phyloP scores from a whole-genome alignment of 2,329 filamentous ascomycete species.

The Fusarium sp. region DNA sequence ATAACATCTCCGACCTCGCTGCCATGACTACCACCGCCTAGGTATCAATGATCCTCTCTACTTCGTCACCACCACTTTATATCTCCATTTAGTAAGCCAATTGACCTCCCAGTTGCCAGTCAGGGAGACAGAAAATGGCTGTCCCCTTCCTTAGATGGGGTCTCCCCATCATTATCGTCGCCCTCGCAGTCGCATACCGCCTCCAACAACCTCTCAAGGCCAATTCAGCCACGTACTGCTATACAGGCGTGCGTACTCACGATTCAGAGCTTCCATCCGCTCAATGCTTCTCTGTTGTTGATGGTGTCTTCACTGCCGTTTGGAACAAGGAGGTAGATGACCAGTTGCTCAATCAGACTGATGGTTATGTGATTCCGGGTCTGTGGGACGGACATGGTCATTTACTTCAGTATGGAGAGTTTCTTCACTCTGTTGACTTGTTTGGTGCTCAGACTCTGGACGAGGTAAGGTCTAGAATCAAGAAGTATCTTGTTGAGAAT shows the following conservation, averaged over 20 bases:
- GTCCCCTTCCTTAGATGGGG: slow-evolving; percentile 45
- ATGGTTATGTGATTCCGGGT: slow-evolving; percentile 72
- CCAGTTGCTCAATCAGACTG: slow-evolving; percentile 37
- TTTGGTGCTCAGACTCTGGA: slow-evolving; percentile 69
- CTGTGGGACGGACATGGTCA: slow-evolving; percentile 80
- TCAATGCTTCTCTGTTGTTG: slow-evolving; percentile 67
- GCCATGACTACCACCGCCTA: neutral
- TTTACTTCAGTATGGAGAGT: slow-evolving; percentile 74
- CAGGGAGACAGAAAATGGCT: slow-evolving; percentile 17
- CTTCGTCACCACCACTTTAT: neutral
- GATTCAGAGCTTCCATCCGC: slow-evolving; percentile 52
- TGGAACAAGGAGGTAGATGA: slow-evolving; percentile 50
- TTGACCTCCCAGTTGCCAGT: neutral
- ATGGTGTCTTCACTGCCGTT: slow-evolving; percentile 65
- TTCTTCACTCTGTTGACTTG: slow-evolving; percentile 73
- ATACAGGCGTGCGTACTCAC: slow-evolving; percentile 54
- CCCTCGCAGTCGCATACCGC: slow-evolving; percentile 50
- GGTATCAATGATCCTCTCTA: neutral
- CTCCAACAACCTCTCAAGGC: slow-evolving; percentile 43
- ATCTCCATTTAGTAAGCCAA: neutral
- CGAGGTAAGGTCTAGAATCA: slow-evolving; percentile 66
- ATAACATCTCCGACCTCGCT: slow-evolving; percentile 30
- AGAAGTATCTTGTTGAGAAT: slow-evolving; percentile 62
- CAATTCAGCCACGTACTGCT: slow-evolving; percentile 52
- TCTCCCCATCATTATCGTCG: slow-evolving; percentile 48